Conservation (phyloP, 139 green algal species). For the Coccomyxa sp. region DNA sequence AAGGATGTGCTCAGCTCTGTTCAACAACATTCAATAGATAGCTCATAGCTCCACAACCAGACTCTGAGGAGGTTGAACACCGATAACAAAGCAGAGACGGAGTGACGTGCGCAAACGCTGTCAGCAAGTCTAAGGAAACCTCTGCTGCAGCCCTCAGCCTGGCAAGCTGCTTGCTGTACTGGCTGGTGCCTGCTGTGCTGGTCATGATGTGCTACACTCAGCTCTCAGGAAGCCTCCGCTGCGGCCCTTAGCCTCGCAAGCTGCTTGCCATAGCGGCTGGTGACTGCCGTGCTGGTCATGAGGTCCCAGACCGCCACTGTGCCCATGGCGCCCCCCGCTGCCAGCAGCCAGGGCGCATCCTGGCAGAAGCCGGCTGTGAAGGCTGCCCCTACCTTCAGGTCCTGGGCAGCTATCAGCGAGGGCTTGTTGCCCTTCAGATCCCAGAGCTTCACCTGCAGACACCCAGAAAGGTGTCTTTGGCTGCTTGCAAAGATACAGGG, state of each 20-base stretch:
- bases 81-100: too few relatives aligned
- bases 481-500: too few relatives aligned
- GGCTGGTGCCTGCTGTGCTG: conserved; percentile 27
- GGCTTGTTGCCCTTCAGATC: conserved; percentile 54
- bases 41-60: too few relatives aligned
- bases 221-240: too few relatives aligned
- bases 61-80: too few relatives aligned
- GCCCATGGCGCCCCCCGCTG: conserved; percentile 79
- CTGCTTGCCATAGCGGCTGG: conserved; percentile 22
- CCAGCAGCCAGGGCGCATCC: conserved; percentile 66
- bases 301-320: conserved; percentile 82
- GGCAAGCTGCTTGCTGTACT: conserved; percentile 19
- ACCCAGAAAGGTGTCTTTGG: too few relatives aligned
- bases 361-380: conserved; percentile 67
- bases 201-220: conserved; percentile 79
- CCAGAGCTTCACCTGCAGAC: conserved; percentile 87
- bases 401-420: conserved; percentile 58
- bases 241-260: not conserved
- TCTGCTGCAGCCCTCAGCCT: not conserved
- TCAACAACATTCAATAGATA: too few relatives aligned
- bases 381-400: conserved; percentile 64
- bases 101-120: too few relatives aligned
- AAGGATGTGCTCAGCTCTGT: too few relatives aligned
- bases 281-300: conserved; percentile 29
- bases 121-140: too few relatives aligned